Evolutionary conservation across 257 asterid genomes (phyloP), one percentile per base, ranked within the genome.

Genomic region (Linderniella brevidens): DNA sequence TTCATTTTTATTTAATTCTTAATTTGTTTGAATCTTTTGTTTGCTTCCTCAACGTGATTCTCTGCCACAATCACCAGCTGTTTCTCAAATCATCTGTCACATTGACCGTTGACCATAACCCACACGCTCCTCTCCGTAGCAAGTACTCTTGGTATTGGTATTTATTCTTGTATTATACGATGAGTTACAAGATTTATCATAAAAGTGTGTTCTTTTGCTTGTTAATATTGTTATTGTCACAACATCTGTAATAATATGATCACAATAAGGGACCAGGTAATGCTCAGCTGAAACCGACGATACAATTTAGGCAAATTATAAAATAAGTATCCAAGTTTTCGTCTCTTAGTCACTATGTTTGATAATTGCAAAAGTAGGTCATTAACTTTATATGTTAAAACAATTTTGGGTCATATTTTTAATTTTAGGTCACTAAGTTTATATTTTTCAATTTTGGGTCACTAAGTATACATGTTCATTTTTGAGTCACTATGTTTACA

Each of bases 61-160:
- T 62, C 64, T 70, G 66, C 61, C 75, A 64, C 71, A 67, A 57
- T 68, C 71, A 71, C 66, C 77, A 67, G 77, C 79, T 65, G 65
- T 59, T n/a, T 25, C 32, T 25, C 32, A 25, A n/a, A 54, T 15
- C 54, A 48, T 59, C 74, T 72, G 79, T 72, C 75, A 53, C 52
- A 50, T 72, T 72, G 81, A 72, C 84, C 73, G 58, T 58, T 73
- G 66, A 65, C 75, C 55, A 59, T 48, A 25, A 20, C 6, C 32
- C 32, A 3, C 32, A 25, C 32, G 32, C 32, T 25, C 32, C 32
- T 25, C 32, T 25, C 6, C 35, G 8, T 55, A 25, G 32, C 6
- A 25, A 25, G 45, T 53, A 43, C 55, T 48, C 54, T 41, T 40
- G 5, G 17, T 18, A 16, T 19, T 19, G 13, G 12, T 17, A 8